These are phyloP conservation scores for Zygoascus flipseniorum DNA, from an alignment of 805 yeast species.

Conservation along the genomic window DNA sequence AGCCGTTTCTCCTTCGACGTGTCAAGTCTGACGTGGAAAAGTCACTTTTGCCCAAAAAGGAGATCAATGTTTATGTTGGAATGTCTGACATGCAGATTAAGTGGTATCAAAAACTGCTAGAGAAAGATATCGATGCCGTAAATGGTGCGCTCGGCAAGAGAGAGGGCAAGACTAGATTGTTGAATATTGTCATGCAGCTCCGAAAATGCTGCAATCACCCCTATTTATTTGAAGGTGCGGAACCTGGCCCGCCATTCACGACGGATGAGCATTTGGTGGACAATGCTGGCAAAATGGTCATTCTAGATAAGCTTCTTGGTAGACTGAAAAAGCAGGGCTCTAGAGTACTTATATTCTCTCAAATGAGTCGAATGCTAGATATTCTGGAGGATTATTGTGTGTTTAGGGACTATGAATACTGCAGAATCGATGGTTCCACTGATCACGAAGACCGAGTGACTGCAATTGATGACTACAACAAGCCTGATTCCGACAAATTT, in stretches of 20 bases:
- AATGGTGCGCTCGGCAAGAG: constrained; percentile 87
- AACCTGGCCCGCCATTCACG: constrained; percentile 96
- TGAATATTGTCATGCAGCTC: constrained; percentile 93
- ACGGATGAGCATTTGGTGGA: constrained; percentile 86
- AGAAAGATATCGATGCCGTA: constrained; percentile 91
- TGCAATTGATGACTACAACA: constrained; percentile 88
- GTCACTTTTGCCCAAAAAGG: constrained; percentile 81
- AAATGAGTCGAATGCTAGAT: constrained; percentile 85
- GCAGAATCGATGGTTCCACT: constrained; percentile 92
- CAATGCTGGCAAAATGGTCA: constrained; percentile 87
- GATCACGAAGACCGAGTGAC: constrained; percentile 85
- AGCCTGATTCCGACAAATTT: constrained; percentile 71
- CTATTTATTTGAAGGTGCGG: constrained; percentile 96
- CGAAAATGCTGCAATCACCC: constrained; percentile 98
- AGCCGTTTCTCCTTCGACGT: constrained; percentile 82
- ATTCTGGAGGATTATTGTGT: constrained; percentile 87
- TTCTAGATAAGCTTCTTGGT: constrained; percentile 72
- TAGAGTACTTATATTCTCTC: constrained; percentile 83
- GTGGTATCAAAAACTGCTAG: constrained; percentile 83
- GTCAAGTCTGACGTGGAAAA: constrained; percentile 91
- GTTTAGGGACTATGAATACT: constrained; percentile 76
- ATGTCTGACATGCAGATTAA: constrained; percentile 92
- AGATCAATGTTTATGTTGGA: constrained; percentile 83
- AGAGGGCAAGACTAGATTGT: constrained; percentile 73
- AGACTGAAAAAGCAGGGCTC: constrained; percentile 74